Percentiles rank a stretch among this genome's conserved stretches.
These are phyloP conservation scores for Mycena citricolor DNA, from an alignment of 1,284 basidiomycete genomes.

Conservation along the genomic window DNA sequence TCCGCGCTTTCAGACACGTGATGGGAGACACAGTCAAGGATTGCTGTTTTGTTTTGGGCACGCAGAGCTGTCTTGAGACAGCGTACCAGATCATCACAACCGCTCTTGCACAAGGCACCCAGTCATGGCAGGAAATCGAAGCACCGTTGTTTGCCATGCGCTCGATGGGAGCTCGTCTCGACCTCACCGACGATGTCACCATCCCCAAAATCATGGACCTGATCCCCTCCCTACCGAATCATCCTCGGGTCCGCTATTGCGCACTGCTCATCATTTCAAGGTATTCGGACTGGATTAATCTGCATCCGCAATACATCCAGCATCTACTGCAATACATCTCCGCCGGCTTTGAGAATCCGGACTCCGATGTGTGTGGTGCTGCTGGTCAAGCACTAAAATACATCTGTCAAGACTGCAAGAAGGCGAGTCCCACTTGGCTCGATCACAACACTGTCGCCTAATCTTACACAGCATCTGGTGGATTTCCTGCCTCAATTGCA, in stretches of 20 bases:
- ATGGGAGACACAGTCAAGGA: constrained; percentile 99
- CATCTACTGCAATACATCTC: constrained; percentile 91
- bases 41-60: constrained; percentile 93
- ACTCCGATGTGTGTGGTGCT: constrained; percentile 86
- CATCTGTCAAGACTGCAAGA: constrained; percentile 95
- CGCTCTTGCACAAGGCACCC: constrained; percentile 60
- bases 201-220: constrained; percentile 96
- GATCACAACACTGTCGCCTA: constrained; percentile 15
- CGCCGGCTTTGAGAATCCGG: constrained; percentile 82
- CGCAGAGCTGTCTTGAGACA: constrained; percentile 80
- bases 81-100: constrained; percentile 81
- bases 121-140: constrained; percentile 95
- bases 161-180: constrained; percentile 96
- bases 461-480: constrained; percentile 74
- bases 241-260: constrained; percentile 93
- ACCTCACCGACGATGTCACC: constrained; percentile 79
- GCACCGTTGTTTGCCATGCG: constrained; percentile 98
- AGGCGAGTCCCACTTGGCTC: constrained; percentile 43
- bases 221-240: constrained; percentile 85
- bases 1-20: constrained; percentile 93
- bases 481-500: constrained; percentile 92
- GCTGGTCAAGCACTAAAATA: constrained; percentile 97
- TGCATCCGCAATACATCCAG: constrained; percentile 86
- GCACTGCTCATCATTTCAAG: constrained; percentile 93
- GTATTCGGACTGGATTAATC: constrained; percentile 96